phyloP scores from a whole-genome alignment of 1,284 basidiomycete genomes.

The Ceratobasidium sp. region DNA sequence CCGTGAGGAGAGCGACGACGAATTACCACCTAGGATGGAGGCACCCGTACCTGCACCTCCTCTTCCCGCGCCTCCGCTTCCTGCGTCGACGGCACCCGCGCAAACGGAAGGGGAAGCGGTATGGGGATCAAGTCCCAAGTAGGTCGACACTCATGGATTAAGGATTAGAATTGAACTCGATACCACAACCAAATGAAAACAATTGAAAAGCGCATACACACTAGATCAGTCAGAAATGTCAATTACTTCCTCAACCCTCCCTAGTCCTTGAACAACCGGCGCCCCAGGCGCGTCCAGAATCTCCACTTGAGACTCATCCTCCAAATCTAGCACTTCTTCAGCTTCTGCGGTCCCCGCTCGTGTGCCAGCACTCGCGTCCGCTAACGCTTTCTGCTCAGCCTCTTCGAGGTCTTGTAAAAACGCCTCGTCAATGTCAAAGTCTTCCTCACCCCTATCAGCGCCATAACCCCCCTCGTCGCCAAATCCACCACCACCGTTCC shows the following conservation, averaged over 20 bases:
- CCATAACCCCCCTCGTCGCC: constrained; percentile 49
- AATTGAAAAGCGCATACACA: not conserved
- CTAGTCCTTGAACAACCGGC: constrained; percentile 39
- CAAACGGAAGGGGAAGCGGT: constrained; percentile 17
- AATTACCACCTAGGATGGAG: constrained; percentile 17
- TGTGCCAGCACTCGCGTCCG: constrained; percentile 56
- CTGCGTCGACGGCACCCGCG: not conserved
- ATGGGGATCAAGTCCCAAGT: constrained; percentile 16
- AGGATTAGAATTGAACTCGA: not conserved
- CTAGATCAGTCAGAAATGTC: constrained; percentile 64
- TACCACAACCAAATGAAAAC: constrained; percentile 8
- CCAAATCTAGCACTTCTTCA: constrained; percentile 71
- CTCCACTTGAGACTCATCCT: constrained; percentile 67
- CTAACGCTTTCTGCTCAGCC: constrained; percentile 58
- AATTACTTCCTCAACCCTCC: constrained; percentile 59
- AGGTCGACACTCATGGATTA: not conserved
- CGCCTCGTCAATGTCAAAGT: constrained; percentile 57
- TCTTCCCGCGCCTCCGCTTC: too few relatives aligned
- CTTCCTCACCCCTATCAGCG: constrained; percentile 52
- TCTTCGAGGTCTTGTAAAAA: constrained; percentile 58
- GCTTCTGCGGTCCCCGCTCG: constrained; percentile 46
- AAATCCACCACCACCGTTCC: constrained; percentile 8
- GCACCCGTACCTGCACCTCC: constrained; percentile 1
- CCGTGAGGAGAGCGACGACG: constrained; percentile 14
- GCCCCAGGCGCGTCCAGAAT: constrained; percentile 67